A percentile compares a stretch with the other conserved stretches of the same genome.
Evolutionary conservation across 331 rosid species (phyloP).

Genomic region (Pyracantha coccinea): DNA sequence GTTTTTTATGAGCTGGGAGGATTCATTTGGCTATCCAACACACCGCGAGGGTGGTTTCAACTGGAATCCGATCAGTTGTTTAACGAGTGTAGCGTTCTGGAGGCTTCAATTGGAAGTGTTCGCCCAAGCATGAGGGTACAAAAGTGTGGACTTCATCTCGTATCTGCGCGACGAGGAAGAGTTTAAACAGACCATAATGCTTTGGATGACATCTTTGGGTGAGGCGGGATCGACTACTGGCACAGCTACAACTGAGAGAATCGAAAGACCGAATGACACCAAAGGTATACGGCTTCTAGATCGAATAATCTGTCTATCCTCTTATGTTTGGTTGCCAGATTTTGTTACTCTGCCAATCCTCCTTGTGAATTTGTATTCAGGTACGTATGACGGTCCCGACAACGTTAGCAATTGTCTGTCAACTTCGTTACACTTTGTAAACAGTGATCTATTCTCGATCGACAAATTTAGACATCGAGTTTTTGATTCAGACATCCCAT

Average conservation of each 20-base stretch:
- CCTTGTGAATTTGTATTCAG: too few relatives aligned
- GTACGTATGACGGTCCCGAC: neutral
- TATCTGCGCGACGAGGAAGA: neutral
- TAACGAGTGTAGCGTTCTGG: neutral
- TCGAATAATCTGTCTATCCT: too few relatives aligned
- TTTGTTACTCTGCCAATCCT: too few relatives aligned
- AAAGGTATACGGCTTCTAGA: too few relatives aligned
- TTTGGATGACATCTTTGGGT: neutral
- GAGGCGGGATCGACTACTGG: too few relatives aligned
- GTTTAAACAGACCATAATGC: neutral
- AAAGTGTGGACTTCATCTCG: neutral
- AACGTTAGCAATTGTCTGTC: neutral
- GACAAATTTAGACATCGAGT: neutral
- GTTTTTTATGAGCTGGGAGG: neutral
- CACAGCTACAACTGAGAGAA: too few relatives aligned
- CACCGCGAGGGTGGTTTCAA: neutral
- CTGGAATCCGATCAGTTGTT: neutral
- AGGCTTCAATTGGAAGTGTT: neutral
- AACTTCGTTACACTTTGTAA: neutral
- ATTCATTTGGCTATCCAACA: neutral
- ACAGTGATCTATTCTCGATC: neutral
- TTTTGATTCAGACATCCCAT: neutral
- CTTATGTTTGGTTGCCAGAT: too few relatives aligned
- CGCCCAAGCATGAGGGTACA: neutral
- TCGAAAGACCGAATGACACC: too few relatives aligned